These are phyloP conservation scores for Mycena belliarum DNA, from an alignment of 768 basidiomycete genomes.

Conservation along the genomic window DNA sequence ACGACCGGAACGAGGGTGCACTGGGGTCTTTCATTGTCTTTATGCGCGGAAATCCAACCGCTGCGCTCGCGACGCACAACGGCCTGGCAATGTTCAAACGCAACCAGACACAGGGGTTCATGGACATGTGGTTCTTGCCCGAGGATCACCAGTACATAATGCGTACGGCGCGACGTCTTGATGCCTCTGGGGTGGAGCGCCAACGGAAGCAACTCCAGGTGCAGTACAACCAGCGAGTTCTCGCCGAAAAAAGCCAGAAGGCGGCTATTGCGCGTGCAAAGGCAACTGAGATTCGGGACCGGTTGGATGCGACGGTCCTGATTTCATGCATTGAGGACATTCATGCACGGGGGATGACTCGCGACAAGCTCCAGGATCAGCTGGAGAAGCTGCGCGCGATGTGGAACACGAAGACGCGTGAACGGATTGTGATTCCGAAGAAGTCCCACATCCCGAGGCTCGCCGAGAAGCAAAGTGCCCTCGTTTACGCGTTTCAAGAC, in stretches of 20 bases:
- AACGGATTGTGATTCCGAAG: background rate
- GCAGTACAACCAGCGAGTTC: background rate
- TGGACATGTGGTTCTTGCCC: constrained; percentile 1
- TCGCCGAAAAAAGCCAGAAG: background rate
- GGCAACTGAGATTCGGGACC: background rate
- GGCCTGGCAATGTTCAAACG: background rate
- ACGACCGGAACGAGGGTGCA: constrained; percentile 18
- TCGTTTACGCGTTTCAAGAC: background rate
- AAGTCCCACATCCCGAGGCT: constrained; percentile 1
- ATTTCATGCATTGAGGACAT: constrained; percentile 4
- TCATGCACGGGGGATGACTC: background rate
- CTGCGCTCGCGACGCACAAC: constrained; percentile 4
- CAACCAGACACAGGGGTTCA: constrained; percentile 11
- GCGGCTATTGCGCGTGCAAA: background rate
- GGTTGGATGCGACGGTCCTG: background rate
- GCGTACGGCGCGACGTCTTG: background rate
- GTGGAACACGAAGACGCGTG: constrained; percentile 2
- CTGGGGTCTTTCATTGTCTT: constrained; percentile 5
- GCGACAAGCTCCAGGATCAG: constrained; percentile 7
- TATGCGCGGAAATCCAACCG: background rate
- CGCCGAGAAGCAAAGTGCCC: background rate
- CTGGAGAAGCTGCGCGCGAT: constrained; percentile 2
- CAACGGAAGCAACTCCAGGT: background rate
- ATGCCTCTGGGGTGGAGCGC: background rate
- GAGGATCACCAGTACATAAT: constrained; percentile 5